A percentile compares a stretch with the other conserved stretches of the same genome.
Evolutionary conservation across 164 flowering plant genomes (phyloP).

Genomic region (Magnolia sinica): DNA sequence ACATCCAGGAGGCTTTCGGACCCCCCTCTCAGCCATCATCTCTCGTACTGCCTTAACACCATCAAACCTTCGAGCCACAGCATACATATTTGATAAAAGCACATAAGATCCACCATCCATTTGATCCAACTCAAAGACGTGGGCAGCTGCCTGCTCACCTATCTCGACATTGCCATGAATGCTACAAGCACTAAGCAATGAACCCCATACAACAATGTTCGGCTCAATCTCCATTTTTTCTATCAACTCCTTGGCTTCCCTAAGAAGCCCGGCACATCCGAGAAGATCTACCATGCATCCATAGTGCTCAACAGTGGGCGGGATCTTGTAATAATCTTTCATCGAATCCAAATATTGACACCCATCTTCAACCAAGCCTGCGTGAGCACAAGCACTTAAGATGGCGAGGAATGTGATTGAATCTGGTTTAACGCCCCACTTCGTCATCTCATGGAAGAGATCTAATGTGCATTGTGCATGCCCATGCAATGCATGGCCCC

Average conservation of each 20-base stretch:
- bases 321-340: constrained; percentile 8
- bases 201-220: constrained; percentile 18
- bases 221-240: constrained; percentile 23
- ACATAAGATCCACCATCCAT: constrained; percentile 22
- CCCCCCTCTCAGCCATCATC: constrained; percentile 19
- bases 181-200: constrained; percentile 22
- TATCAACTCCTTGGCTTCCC: constrained; percentile 18
- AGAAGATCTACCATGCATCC: constrained; percentile 25
- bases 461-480: constrained; percentile 19
- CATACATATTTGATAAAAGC: constrained; percentile 23
- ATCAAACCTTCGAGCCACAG: constrained; percentile 17
- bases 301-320: constrained; percentile 22
- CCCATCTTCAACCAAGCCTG: constrained; percentile 22
- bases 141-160: constrained; percentile 18
- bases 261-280: constrained; percentile 23
- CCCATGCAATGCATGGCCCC: constrained; percentile 25
- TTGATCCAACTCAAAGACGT: constrained; percentile 20
- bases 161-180: constrained; percentile 17
- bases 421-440: constrained; percentile 15
- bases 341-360: constrained; percentile 14
- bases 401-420: constrained; percentile 25
- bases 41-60: constrained; percentile 17
- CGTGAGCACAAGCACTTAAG: constrained; percentile 25
- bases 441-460: constrained; percentile 18
- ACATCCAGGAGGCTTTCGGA: constrained; percentile 23